Base-by-base conservation (phyloP, 2,329 filamentous ascomycete species). In the Helminthosporium solani region DNA sequence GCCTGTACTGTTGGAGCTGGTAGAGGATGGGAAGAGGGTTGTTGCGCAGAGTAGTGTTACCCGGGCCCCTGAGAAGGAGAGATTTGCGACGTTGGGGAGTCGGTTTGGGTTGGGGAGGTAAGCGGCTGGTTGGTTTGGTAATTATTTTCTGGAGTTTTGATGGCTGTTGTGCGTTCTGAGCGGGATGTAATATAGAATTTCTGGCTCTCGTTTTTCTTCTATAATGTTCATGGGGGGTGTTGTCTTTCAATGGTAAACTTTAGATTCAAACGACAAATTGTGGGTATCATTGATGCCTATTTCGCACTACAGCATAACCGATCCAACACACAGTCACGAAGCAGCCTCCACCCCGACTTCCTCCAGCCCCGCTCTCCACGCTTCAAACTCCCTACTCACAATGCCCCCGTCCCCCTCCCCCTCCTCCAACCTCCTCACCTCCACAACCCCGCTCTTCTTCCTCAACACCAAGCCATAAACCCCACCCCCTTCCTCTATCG, bases 1-100 rank as follows among this genome's bases (percentile, higher is more conserved):
- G 0, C 90, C 91, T 0, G 77, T 89, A 33, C 68, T 99, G 51
- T 72, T 99, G n/a, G 92, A 97, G 74, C 99, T 99, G 60, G 64
- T 66, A 14, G 52, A 61, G 28, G 64, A 70, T 47, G 67, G 67
- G 1, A 62, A 63, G n/a, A 56, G 61, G 44, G 64, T 68, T 28
- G 64, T 58, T 3, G 60, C 60, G 18, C 65, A 67, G 53, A 70
- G 64, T 39, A 70, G 64, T 39, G 63, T 61, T 5, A 57, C 61
- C 25, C 66, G 63, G 41, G 52, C 56, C 19, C 47, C 49, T 8
- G 54, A 58, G 12, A 63, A 51, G 33, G 66, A 68, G 40, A 44
- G 66, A 16, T 70, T 70, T 45, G 67, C 60, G 11, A 69, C 66
- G 12, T 46, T 68, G 42, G 66, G 65, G 1, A 63, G 60, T 16